A percentile compares a stretch with the other conserved stretches of the same genome.
These are phyloP conservation scores for Fraxinus baroniana DNA, from an alignment of 305 asterid species.

Conservation along the genomic window DNA sequence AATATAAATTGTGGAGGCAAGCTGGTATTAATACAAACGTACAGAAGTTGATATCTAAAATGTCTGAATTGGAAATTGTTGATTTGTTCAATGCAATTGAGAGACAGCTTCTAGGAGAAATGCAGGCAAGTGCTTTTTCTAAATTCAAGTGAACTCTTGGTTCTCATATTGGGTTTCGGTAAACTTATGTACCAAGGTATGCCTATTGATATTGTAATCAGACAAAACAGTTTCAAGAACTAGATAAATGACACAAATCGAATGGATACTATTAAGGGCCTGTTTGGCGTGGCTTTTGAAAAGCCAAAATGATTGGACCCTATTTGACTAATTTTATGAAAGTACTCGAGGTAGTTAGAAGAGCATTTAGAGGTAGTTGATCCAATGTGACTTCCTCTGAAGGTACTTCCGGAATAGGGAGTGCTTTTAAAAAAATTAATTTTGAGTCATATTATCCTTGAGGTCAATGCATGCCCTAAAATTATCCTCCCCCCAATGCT, in stretches of 20 bases:
- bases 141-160: background rate
- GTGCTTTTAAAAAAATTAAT: too few species aligned
- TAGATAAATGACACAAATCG: background rate
- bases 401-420: too few species aligned
- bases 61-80: conserved; percentile 88
- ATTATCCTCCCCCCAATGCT: background rate
- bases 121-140: conserved; percentile 56
- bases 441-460: background rate
- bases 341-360: too few species aligned
- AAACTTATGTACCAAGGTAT: conserved; percentile 6
- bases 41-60: conserved; percentile 51
- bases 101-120: conserved; percentile 74
- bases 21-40: conserved; percentile 77
- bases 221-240: conserved; percentile 8
- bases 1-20: conserved; percentile 79
- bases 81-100: conserved; percentile 85
- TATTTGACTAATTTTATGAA: too few species aligned
- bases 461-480: background rate
- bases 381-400: too few species aligned
- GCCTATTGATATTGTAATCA: conserved; percentile 17
- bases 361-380: too few species aligned
- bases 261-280: background rate
- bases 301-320: too few species aligned
- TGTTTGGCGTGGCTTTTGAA: too few species aligned
- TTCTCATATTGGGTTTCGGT: conserved; percentile 15